Conservation (phyloP, 441 rosid species). For the Capsella rubella region DNA sequence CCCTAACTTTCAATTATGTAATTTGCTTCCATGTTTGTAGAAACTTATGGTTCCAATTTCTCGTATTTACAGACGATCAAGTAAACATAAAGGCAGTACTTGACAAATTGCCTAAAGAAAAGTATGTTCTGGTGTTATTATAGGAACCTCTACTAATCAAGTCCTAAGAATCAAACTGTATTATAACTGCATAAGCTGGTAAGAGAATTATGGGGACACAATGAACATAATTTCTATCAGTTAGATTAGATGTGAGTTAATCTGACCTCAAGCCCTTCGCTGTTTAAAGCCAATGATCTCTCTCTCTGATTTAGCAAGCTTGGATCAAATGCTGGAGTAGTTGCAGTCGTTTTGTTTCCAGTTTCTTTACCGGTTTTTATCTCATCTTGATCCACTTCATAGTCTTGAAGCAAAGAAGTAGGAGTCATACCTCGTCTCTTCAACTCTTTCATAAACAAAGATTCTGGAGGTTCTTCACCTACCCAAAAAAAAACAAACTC, state of each 20-base stretch:
- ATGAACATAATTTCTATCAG: background rate
- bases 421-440: slow-evolving; percentile 95
- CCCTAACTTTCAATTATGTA: background rate
- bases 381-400: slow-evolving; percentile 61
- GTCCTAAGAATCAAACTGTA: background rate
- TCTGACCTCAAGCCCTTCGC: slow-evolving; percentile 96
- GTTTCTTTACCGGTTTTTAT: slow-evolving; percentile 56
- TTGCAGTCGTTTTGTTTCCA: slow-evolving; percentile 56
- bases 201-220: background rate
- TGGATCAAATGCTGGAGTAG: slow-evolving; percentile 68
- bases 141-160: background rate
- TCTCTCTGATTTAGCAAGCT: slow-evolving; percentile 83
- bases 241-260: background rate
- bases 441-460: slow-evolving; percentile 92
- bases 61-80: background rate
- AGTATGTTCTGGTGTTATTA: background rate
- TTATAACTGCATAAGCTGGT: background rate
- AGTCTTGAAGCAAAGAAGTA: slow-evolving; percentile 82
- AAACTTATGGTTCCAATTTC: background rate
- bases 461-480: slow-evolving; percentile 97
- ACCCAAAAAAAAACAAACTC: background rate
- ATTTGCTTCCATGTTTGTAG: background rate
- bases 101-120: too few species aligned
- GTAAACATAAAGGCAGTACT: background rate
- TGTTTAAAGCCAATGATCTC: slow-evolving; percentile 85